Evolutionary conservation across 805 yeast genomes (phyloP).

Genomic region (Lachancea sp.): DNA sequence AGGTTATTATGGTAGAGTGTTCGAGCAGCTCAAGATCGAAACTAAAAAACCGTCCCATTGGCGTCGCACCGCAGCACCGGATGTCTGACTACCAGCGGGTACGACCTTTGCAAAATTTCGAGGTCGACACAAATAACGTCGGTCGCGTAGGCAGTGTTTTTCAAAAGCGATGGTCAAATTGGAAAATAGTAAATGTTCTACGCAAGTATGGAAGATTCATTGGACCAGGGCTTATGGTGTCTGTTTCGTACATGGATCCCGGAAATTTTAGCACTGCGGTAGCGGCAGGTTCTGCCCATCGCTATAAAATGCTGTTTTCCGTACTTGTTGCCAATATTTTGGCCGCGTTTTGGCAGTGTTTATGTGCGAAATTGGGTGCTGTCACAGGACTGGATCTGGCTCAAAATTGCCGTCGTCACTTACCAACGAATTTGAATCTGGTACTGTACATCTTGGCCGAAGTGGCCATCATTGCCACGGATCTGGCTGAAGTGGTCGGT

Average conservation of each 20-base stretch:
- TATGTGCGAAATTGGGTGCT: conserved; percentile 84
- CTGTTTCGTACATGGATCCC: conserved; percentile 95
- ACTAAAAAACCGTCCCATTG: not conserved
- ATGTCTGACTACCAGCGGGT: conserved; percentile 5
- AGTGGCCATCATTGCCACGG: conserved; percentile 89
- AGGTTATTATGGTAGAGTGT: too few relatives aligned
- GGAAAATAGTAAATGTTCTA: conserved; percentile 16
- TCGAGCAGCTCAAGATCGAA: not conserved
- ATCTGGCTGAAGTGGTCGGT: conserved; percentile 96
- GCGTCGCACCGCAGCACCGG: not conserved
- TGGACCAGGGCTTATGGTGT: conserved; percentile 96
- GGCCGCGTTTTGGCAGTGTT: conserved; percentile 79
- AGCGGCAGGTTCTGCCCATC: conserved; percentile 84
- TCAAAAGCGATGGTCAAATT: not conserved
- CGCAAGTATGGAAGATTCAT: conserved; percentile 56
- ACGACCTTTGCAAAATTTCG: not conserved
- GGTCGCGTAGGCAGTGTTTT: not conserved
- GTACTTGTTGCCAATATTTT: conserved; percentile 73
- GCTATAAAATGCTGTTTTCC: conserved; percentile 71
- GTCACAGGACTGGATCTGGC: conserved; percentile 94
- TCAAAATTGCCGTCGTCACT: conserved; percentile 70
- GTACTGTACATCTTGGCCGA: conserved; percentile 74
- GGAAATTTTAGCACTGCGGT: conserved; percentile 96
- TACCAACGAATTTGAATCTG: conserved; percentile 56
- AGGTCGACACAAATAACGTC: not conserved